Percentiles rank a stretch among this genome's conserved stretches.
Conservation (phyloP, 495 filamentous ascomycete genomes). For the Parathielavia appendiculata region DNA sequence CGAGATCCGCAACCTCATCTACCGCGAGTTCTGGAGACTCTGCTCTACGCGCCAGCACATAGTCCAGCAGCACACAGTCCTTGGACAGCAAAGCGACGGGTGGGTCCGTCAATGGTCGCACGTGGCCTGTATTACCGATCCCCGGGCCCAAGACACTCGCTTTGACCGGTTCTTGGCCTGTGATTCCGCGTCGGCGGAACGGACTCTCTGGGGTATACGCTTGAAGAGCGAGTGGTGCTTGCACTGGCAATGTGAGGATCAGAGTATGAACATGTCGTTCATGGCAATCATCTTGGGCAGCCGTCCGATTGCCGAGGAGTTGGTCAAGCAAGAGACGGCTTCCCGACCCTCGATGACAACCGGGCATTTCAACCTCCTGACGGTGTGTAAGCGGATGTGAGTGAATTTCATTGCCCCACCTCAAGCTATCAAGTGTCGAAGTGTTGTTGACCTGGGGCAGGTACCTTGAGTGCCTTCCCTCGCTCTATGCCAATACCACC, state of each 20-base stretch:
- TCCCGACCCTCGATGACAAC: neutral
- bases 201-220: slow-evolving; percentile 14
- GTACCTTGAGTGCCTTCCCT: slow-evolving; percentile 26
- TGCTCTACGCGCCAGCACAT: slow-evolving; percentile 7
- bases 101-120: slow-evolving; percentile 1
- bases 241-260: slow-evolving; percentile 29
- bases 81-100: neutral
- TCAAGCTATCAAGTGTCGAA: neutral
- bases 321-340: neutral
- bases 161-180: slow-evolving; percentile 9
- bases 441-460: slow-evolving; percentile 8
- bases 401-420: neutral
- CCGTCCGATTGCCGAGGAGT: neutral
- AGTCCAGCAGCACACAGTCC: neutral
- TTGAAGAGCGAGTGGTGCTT: slow-evolving; percentile 25
- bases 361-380: neutral
- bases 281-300: too few relatives aligned
- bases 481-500: slow-evolving; percentile 23
- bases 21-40: slow-evolving; percentile 21
- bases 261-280: neutral
- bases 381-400: slow-evolving; percentile 30
- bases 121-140: slow-evolving; percentile 17
- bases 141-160: slow-evolving; percentile 12
- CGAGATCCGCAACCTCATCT: slow-evolving; percentile 31
- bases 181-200: neutral